Conservation (phyloP, 306 rosid genomes). For the Psophocarpus tetragonolobus region DNA sequence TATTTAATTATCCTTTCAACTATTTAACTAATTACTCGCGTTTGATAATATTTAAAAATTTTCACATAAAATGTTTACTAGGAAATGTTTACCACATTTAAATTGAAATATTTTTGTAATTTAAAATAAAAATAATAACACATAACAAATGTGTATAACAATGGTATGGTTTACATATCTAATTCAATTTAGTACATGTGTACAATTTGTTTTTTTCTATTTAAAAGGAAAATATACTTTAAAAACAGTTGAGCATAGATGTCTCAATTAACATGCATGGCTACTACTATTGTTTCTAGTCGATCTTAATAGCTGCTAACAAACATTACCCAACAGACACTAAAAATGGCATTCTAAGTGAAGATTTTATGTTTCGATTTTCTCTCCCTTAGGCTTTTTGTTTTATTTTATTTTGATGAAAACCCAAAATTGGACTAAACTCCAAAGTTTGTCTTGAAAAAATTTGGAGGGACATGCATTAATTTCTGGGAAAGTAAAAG, state of each 20-base stretch:
- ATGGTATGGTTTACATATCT: neutral
- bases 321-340: neutral
- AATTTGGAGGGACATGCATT: neutral
- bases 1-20: neutral
- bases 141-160: too few species aligned
- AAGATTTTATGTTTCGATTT: neutral
- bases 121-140: too few species aligned
- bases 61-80: neutral
- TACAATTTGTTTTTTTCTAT: neutral
- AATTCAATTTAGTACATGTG: too few species aligned
- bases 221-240: neutral
- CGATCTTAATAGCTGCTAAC: neutral
- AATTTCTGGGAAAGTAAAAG: neutral
- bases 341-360: neutral
- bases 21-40: neutral
- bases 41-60: too few species aligned
- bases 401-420: neutral
- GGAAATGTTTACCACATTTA: too few species aligned
- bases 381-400: neutral
- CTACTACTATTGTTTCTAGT: neutral
- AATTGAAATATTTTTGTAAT: too few species aligned
- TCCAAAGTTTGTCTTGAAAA: neutral
- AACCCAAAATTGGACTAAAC: neutral
- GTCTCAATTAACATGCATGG: neutral
- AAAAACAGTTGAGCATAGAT: neutral